Base-by-base conservation (phyloP, 2,329 filamentous ascomycete species). In the Diaporthe velutina region DNA sequence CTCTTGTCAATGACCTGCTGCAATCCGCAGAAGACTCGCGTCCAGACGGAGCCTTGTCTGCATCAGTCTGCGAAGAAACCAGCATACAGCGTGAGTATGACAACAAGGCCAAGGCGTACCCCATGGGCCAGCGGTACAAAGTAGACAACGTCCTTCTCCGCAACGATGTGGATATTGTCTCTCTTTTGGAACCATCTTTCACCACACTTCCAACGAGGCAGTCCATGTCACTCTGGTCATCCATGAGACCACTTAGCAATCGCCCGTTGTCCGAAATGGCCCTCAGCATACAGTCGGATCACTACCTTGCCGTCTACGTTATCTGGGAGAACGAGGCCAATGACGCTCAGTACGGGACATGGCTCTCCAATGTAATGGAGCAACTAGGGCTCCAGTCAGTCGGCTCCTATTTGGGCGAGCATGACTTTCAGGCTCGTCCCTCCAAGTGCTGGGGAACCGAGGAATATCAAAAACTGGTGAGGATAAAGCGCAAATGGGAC, bases 271-370 rank as follows among this genome's bases (percentile, higher is more conserved):
- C 45, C 33, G 9, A 22, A 3, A 52, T 52, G 61, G 61, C 61
- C 17, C 61, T 67, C 22, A 67, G 61, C n/a, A 28, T 52, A 22
- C 61, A 67, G 61, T 52, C 61, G 15, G 61, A 67, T 22, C 61
- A 67, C 22, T 67, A 67, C 13, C 5, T 52, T 15, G 45, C 61
- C 30, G 45, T 67, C 30, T 67, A 38, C 30, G n/a, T 33, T 12
- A 25, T 67, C 17, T 67, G 61, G 61, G 45, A 52, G 8, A 19
- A 38, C 4, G 22, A 28, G 19, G 13, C 30, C 5, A 45, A 67
- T 7, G 61, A 67, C 9, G 13, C 30, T 19, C 19, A 19, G 28
- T 52, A 9, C n/a, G 45, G 4, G 7, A n/a, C 42, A 13, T 67
- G 61, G 45, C 12, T 52, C 22, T 67, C 61, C 1, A 28, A 19